Conservation (phyloP, 306 rosid species). For the Erythrophleum fordii region DNA sequence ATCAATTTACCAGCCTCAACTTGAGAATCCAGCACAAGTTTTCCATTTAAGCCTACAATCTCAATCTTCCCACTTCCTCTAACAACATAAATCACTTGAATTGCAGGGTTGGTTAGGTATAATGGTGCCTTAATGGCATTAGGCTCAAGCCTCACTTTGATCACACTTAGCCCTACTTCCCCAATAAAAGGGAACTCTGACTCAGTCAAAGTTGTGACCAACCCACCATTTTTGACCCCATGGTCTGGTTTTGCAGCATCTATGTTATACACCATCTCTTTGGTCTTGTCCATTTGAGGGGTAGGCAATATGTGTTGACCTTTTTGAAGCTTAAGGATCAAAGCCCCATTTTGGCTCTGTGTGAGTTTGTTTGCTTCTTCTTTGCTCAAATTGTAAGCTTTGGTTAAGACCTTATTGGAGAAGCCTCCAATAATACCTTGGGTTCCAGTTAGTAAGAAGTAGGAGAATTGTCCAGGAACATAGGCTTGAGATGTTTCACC, state of each 20-base stretch:
- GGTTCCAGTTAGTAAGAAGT: conserved; percentile 44
- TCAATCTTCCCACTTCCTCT: conserved; percentile 43
- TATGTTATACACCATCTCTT: conserved; percentile 39
- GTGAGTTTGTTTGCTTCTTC: conserved; percentile 39
- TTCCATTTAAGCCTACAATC: conserved; percentile 41
- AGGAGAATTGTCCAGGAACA: conserved; percentile 45
- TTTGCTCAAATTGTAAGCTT: conserved; percentile 27
- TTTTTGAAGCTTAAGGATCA: conserved; percentile 36
- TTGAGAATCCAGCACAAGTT: conserved; percentile 40
- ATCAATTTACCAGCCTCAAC: conserved; percentile 48
- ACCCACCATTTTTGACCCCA: conserved; percentile 14
- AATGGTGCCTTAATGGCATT: conserved; percentile 7
- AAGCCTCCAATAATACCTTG: conserved; percentile 45
- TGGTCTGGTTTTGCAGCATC: conserved; percentile 19
- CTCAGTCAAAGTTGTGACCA: conserved; percentile 33
- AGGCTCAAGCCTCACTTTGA: conserved; percentile 32
- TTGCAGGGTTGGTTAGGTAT: neutral
- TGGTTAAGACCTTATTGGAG: conserved; percentile 40
- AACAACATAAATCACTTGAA: conserved; percentile 33
- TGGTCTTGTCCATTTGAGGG: conserved; percentile 28
- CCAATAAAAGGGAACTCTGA: conserved; percentile 34
- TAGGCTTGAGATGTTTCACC: conserved; percentile 45
- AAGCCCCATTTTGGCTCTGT: conserved; percentile 42
- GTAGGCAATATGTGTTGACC: conserved; percentile 31
- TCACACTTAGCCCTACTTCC: conserved; percentile 34